A percentile compares a stretch with the other conserved stretches of the same genome.
Evolutionary conservation across 352 stramenopile species (phyloP).

Genomic region (Globisporangium radiosum): DNA sequence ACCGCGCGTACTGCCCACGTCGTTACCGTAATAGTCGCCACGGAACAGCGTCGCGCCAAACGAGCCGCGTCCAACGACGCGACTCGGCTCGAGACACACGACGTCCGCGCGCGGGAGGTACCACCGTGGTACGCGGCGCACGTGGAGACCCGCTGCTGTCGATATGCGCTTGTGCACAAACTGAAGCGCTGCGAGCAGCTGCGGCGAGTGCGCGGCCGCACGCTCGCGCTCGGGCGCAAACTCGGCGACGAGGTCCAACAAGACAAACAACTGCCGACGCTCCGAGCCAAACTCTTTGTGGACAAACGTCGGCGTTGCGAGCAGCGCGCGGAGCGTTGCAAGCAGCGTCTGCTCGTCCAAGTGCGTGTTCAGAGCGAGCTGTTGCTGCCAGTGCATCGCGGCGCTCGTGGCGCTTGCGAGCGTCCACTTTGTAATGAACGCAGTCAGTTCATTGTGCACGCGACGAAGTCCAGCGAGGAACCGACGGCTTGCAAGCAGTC

Average conservation of each 20-base stretch:
- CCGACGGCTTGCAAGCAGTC: slow-evolving; percentile 32
- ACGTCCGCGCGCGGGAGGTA: slow-evolving; percentile 45
- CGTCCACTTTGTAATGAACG: slow-evolving; percentile 20
- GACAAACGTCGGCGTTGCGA: slow-evolving; percentile 56
- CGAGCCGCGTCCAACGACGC: slow-evolving; percentile 30
- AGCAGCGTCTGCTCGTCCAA: slow-evolving; percentile 55
- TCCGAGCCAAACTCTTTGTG: slow-evolving; percentile 43
- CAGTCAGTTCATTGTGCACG: slow-evolving; percentile 37
- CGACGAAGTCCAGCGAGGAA: slow-evolving; percentile 29
- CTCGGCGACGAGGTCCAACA: slow-evolving; percentile 51
- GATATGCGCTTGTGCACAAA: slow-evolving; percentile 54
- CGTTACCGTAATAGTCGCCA: slow-evolving; percentile 44
- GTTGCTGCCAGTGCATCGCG: slow-evolving; percentile 38
- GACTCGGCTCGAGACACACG: slow-evolving; percentile 33
- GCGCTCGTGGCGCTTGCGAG: slow-evolving; percentile 23
- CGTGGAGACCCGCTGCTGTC: slow-evolving; percentile 36
- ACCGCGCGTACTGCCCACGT: slow-evolving; percentile 1
- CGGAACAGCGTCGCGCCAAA: slow-evolving; percentile 47
- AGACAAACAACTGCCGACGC: slow-evolving; percentile 42
- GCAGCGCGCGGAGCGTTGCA: slow-evolving; percentile 40
- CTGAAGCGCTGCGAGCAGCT: slow-evolving; percentile 56
- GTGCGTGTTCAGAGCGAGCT: slow-evolving; percentile 38
- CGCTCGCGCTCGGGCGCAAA: slow-evolving; percentile 31
- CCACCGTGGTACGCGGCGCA: slow-evolving; percentile 52
- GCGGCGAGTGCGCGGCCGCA: slow-evolving; percentile 26